Evolutionary conservation across 495 filamentous ascomycete genomes (phyloP).

Genomic region (Penicillium cataractarum): DNA sequence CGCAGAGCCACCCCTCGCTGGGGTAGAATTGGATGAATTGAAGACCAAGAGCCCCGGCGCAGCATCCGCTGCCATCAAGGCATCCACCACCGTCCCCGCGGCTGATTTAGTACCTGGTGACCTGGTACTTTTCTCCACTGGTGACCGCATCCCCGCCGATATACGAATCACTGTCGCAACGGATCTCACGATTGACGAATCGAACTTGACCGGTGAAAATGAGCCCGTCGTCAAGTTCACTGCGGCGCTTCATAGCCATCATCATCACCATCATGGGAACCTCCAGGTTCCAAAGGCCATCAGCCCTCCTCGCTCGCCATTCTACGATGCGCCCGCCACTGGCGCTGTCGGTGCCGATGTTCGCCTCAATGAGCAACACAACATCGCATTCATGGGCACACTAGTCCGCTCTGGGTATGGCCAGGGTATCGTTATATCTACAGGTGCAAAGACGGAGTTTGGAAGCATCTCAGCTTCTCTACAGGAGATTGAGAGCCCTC

Average conservation of each 20-base stretch:
- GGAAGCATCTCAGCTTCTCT: conserved; percentile 93
- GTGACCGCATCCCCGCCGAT: conserved; percentile 95
- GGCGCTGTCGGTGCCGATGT: conserved; percentile 68
- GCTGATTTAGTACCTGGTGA: conserved; percentile 88
- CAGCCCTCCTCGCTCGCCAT: conserved; percentile 56
- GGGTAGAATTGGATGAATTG: conserved; percentile 50
- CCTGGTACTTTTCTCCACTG: conserved; percentile 88
- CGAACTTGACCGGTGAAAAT: conserved; percentile 96
- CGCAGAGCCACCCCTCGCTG: conserved; percentile 30
- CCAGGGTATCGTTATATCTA: conserved; percentile 92
- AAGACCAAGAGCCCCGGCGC: conserved; percentile 43
- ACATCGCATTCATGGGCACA: conserved; percentile 98
- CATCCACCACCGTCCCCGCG: conserved; percentile 82
- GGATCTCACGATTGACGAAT: conserved; percentile 92
- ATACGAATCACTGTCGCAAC: conserved; percentile 88
- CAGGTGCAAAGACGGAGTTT: conserved; percentile 90
- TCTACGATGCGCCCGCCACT: conserved; percentile 62
- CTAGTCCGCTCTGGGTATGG: conserved; percentile 95
- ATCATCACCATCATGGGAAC: conserved; percentile 22
- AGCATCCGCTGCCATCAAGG: conserved; percentile 62
- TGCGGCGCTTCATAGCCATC: conserved; percentile 54
- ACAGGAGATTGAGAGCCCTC: conserved; percentile 89
- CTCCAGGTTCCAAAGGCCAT: conserved; percentile 30
- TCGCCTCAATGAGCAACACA: conserved; percentile 66
- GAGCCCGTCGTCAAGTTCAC: conserved; percentile 81